Base-by-base conservation (phyloP, 495 filamentous ascomycete genomes). In the Parathielavia hyrcaniae region DNA sequence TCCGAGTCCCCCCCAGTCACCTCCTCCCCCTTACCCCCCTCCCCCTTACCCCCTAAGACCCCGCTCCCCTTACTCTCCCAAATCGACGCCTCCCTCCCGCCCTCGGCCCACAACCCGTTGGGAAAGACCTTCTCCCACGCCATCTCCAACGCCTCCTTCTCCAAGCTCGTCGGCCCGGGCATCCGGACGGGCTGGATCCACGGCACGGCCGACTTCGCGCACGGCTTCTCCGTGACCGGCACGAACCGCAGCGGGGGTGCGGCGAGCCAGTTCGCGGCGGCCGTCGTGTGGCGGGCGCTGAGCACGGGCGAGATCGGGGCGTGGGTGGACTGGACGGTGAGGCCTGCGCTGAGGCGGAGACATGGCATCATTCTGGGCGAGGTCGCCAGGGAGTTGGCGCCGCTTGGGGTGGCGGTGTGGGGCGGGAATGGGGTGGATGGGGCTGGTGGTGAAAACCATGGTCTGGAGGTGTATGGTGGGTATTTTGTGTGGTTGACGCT, bases 171-270 rank as follows among this genome's bases (percentile, higher is more conserved):
- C n/a, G 87, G 81, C 0, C 90, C 91, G 0, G 91, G 90, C 0
- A 62, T 84, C 38, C 75, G 91, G 35, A 89, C 86, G 2, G 91
- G 91, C 19, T 97, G 91, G 90, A 80, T 82, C 0, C 91, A 96
- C 66, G 84, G 77, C 16, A 82, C 85, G 4, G 69, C 78, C 19
- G 86, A 84, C 52, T 76, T 95, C 55, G 82, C 82, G 0, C 76
- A 77, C 64, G 88, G 86, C 0, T 61, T 89, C 4, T 80, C 84
- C 9, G 83, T 87, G 75, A 88, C 84, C 61, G 88, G 86, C 19
- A 80, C 80, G 4, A 82, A 83, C 32, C 75, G 79, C 35, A 90
- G 87, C 5, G 90, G 90, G 39, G 90, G 90, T 14, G 84, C 87
- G 9, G 87, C 88, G 0, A 86, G 82, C 16, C 88, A 93, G 62